These are phyloP conservation scores for Aechmea fasciata DNA, from an alignment of 176 grass and related monocot genomes.

Conservation along the genomic window DNA sequence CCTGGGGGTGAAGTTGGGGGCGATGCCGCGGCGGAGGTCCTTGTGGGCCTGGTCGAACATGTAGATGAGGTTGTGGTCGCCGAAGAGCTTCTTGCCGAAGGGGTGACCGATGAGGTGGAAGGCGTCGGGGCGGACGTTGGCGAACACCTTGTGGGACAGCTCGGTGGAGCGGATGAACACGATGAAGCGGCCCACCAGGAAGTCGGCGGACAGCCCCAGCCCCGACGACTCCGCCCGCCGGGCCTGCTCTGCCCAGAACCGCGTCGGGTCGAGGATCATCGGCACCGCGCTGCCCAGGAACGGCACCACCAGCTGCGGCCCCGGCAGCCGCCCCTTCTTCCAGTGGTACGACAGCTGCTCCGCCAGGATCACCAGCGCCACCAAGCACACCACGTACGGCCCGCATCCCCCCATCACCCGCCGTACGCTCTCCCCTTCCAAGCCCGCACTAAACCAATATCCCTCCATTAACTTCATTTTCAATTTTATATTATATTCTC, in stretches of 20 bases:
- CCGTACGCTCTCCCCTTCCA: neutral
- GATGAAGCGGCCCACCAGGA: conserved; percentile 51
- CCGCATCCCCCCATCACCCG: conserved; percentile 16
- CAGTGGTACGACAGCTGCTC: conserved; percentile 68
- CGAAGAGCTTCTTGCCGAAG: conserved; percentile 80
- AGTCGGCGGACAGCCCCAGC: conserved; percentile 50
- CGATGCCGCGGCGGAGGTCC: conserved; percentile 72
- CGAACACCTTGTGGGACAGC: conserved; percentile 62
- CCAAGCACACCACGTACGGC: conserved; percentile 31
- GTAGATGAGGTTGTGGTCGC: conserved; percentile 89
- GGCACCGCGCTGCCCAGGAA: conserved; percentile 46
- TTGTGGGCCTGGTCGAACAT: conserved; percentile 81
- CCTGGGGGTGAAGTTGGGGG: conserved; percentile 63
- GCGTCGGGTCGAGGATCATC: conserved; percentile 46
- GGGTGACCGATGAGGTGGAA: conserved; percentile 81
- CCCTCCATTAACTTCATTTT: neutral
- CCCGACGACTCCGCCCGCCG: conserved; percentile 38
- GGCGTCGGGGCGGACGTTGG: conserved; percentile 75
- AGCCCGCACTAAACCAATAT: too few species aligned
- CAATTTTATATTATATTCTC: neutral
- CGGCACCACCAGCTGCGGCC: conserved; percentile 49
- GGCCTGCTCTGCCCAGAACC: conserved; percentile 55
- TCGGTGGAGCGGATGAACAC: conserved; percentile 69
- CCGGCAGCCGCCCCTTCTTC: conserved; percentile 50
- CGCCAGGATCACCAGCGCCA: conserved; percentile 28